These are phyloP conservation scores for Cymbopogon flexuosus DNA, from an alignment of 202 grass and related monocot genomes.

Conservation along the genomic window DNA sequence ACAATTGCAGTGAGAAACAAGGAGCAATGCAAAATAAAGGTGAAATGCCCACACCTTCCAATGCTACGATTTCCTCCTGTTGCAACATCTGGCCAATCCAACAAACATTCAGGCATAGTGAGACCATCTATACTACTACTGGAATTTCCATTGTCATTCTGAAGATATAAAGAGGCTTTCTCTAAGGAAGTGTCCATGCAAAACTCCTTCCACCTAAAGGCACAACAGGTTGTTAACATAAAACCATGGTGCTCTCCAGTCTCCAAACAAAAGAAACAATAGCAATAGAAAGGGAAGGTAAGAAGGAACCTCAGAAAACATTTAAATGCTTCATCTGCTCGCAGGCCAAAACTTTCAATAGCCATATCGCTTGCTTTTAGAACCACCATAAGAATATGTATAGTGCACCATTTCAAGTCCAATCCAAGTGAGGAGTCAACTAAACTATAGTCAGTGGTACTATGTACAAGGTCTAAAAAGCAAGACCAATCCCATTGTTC, in stretches of 20 bases:
- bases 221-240: slow-evolving; percentile 10
- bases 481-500: slow-evolving; percentile 89
- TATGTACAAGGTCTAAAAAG: slow-evolving; percentile 63
- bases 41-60: slow-evolving; percentile 44
- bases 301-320: slow-evolving; percentile 69
- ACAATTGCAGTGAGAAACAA: background rate
- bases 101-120: slow-evolving; percentile 50
- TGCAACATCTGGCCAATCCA: slow-evolving; percentile 29
- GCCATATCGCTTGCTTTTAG: slow-evolving; percentile 66
- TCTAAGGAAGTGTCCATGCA: slow-evolving; percentile 79
- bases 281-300: slow-evolving; percentile 2
- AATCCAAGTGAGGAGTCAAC: slow-evolving; percentile 32
- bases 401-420: slow-evolving; percentile 71
- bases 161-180: slow-evolving; percentile 78
- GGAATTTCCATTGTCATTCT: slow-evolving; percentile 29
- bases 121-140: slow-evolving; percentile 28
- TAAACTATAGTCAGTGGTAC: slow-evolving; percentile 44
- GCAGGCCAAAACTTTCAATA: slow-evolving; percentile 62
- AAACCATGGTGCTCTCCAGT: background rate
- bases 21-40: slow-evolving; percentile 9
- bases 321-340: slow-evolving; percentile 54
- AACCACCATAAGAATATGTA: slow-evolving; percentile 69
- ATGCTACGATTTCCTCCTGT: slow-evolving; percentile 21
- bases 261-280: slow-evolving; percentile 12
- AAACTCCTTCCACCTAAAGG: slow-evolving; percentile 73